Evolutionary conservation across 169 alveolate species (phyloP).

Genomic region (Plasmodium cynomolgi): DNA sequence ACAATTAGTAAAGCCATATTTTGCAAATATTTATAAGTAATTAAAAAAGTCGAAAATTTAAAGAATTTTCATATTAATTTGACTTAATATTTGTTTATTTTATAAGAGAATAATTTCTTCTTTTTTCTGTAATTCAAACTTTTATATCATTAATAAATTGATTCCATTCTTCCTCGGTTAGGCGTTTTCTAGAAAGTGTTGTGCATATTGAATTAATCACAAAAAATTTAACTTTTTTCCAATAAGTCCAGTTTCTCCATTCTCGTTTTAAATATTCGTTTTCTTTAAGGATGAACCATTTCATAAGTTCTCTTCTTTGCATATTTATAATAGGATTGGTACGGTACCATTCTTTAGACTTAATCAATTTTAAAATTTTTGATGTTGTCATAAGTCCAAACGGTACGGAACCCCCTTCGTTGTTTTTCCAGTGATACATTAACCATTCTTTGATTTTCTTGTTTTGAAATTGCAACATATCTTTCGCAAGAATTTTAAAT

Average conservation of each 20-base stretch:
- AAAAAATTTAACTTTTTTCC: neutral
- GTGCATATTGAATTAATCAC: neutral
- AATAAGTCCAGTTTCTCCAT: neutral
- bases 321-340: neutral
- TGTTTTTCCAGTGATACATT: conserved; percentile 1
- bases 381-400: neutral
- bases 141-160: neutral
- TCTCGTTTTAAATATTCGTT: neutral
- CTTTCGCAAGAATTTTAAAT: neutral
- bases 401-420: neutral
- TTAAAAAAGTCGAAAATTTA: neutral
- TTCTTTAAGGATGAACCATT: neutral
- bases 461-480: neutral
- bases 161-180: neutral
- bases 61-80: neutral
- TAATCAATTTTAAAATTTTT: neutral
- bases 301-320: neutral
- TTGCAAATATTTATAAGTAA: neutral
- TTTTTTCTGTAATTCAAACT: neutral
- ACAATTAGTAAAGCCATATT: too few species aligned
- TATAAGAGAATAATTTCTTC: neutral
- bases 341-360: neutral
- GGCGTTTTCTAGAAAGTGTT: neutral
- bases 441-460: conserved; percentile 16
- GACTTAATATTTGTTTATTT: too few species aligned